phyloP scores from a whole-genome alignment of 202 grass and related monocot genomes.

The Thinopyrum obtusiflorum region DNA sequence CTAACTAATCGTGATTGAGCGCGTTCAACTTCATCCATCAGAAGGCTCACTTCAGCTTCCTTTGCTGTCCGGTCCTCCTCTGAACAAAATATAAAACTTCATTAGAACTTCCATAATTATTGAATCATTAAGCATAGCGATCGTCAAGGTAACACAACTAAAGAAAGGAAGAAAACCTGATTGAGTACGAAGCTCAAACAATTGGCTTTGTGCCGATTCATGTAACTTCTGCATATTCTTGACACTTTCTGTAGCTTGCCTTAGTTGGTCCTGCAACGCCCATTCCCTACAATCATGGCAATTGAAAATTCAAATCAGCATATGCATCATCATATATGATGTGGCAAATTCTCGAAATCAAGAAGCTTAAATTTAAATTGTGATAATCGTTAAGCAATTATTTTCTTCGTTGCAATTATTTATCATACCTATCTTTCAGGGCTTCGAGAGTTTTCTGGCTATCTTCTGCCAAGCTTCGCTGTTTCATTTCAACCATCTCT shows the following conservation, averaged over 20 bases:
- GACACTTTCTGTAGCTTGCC: constrained; percentile 97
- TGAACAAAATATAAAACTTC: constrained; percentile 34
- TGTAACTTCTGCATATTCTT: constrained; percentile 99
- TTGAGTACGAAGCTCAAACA: constrained; percentile 97
- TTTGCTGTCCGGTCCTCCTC: constrained; percentile 90
- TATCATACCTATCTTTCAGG: constrained; percentile 89
- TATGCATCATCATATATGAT: neutral
- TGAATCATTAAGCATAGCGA: neutral
- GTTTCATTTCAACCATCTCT: constrained; percentile 99
- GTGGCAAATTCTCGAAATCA: constrained; percentile 13
- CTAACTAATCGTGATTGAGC: constrained; percentile 89
- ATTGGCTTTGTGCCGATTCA: constrained; percentile 90
- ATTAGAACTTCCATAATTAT: constrained; percentile 12
- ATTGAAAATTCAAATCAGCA: constrained; percentile 25
- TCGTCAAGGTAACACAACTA: neutral
- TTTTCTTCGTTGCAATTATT: constrained; percentile 14
- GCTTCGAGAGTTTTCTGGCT: constrained; percentile 98
- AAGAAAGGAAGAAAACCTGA: constrained; percentile 58
- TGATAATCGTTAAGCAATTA: neutral
- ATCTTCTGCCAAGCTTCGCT: constrained; percentile 96
- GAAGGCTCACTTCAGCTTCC: constrained; percentile 83
- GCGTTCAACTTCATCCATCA: constrained; percentile 99
- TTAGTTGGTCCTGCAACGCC: constrained; percentile 88
- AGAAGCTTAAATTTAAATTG: neutral
- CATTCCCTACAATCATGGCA: constrained; percentile 60